Evolutionary conservation across 2,329 filamentous ascomycete genomes (phyloP), one percentile per base, ranked within the genome.

Genomic region (Colletotrichum sp.): DNA sequence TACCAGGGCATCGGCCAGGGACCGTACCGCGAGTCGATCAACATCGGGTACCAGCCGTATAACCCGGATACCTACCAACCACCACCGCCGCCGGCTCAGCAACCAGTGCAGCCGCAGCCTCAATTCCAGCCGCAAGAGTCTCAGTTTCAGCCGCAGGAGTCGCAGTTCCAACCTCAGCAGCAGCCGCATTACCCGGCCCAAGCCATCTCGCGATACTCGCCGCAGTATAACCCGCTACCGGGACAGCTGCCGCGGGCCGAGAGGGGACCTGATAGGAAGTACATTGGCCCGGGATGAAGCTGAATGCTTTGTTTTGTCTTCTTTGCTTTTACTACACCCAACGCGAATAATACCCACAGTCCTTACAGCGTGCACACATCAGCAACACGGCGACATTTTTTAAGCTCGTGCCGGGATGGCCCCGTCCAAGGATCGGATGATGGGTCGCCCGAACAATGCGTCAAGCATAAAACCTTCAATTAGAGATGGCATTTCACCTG

Each of bases 171-270:
- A 9, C 28, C 58, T 6, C 28, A 25, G 8, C 16, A 30, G 4
- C 58, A 61, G 8, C 58, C 27, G 27, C 58, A n/a, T 12, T 61
- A 61, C 32, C 58, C 58, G 3, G 58, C 28, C 8, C 58, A 34
- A 2, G 58, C 58, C 30, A 22, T 61, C 0, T 36, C 18, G 15
- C 30, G 28, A 9, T 61, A 36, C 30, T 61, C 58, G 58, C 28
- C 56, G 25, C 56, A 60, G 27, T 60, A 61, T 15, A 32, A 32
- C 28, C 58, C 70, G 15, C 43, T 30, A 27, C 67, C 64, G 18
- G 75, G 76, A 4, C 70, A 71, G 4, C 25, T 77, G 8, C 76
- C 76, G 8, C 55, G 75, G 30, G 76, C 75, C 2, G 71, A 77
- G 16, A 55, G 71, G 27, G 75, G 66, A 15, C 61, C 76, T 10